These are phyloP conservation scores for Diaporthe aspalathi DNA, from an alignment of 2,329 filamentous ascomycete species.

Conservation along the genomic window DNA sequence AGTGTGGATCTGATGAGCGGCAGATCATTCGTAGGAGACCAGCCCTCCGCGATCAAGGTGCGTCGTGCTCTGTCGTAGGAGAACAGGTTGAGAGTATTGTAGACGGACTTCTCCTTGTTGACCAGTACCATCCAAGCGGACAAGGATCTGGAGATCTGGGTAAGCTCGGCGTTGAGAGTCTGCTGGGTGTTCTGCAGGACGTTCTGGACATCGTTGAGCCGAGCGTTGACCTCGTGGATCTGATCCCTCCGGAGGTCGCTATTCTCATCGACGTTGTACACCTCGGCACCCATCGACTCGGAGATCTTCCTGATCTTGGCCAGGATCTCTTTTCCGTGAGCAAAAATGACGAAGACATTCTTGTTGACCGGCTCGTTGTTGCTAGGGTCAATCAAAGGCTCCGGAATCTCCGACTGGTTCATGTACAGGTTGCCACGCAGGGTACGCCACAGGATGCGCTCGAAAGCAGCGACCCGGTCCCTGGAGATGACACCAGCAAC, in stretches of 20 bases:
- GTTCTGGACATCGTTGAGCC: conserved; percentile 89
- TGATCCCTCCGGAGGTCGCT: conserved; percentile 94
- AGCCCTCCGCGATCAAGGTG: conserved; percentile 96
- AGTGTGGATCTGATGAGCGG: conserved; percentile 91
- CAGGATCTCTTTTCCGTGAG: conserved; percentile 97
- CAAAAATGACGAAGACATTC: conserved; percentile 99
- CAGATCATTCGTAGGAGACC: conserved; percentile 93
- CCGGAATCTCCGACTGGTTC: conserved; percentile 99
- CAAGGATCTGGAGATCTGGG: conserved; percentile 90
- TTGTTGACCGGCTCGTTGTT: conserved; percentile 94
- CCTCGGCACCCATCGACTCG: conserved; percentile 93
- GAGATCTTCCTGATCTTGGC: conserved; percentile 99
- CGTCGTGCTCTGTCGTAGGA: conserved; percentile 96
- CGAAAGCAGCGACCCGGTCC: conserved; percentile 93
- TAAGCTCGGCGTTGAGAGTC: conserved; percentile 91
- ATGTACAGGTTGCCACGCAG: conserved; percentile 98
- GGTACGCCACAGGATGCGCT: conserved; percentile 97
- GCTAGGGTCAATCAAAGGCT: conserved; percentile 89
- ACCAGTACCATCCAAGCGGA: conserved; percentile 98
- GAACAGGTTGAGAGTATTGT: conserved; percentile 94
- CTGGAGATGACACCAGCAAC: conserved; percentile 95
- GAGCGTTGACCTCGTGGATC: conserved; percentile 96
- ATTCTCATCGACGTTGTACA: conserved; percentile 98
- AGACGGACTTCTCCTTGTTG: conserved; percentile 98
- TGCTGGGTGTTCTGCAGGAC: conserved; percentile 95